Evolutionary conservation across 31 red algal species (phyloP).

Genomic region (Asparagopsis taxiformis): DNA sequence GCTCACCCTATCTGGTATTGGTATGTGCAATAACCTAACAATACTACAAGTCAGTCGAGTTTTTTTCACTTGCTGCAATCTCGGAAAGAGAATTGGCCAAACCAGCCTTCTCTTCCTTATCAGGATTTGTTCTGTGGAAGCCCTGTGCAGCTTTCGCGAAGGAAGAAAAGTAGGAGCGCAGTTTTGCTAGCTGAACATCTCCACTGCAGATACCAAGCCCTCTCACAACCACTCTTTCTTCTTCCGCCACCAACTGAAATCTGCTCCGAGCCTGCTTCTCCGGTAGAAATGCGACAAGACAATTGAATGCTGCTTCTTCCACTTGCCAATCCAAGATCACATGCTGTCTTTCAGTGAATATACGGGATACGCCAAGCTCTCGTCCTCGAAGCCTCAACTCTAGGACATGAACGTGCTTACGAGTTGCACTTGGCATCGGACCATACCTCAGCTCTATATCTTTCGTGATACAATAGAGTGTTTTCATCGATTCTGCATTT

Average conservation of each 20-base stretch:
- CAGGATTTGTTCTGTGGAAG: background rate
- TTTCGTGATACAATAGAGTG: conserved; percentile 18
- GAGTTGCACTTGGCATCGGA: conserved; percentile 38
- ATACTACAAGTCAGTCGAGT: too few relatives aligned
- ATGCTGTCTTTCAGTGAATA: conserved; percentile 77
- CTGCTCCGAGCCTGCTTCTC: conserved; percentile 43
- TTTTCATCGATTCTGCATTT: conserved; percentile 6
- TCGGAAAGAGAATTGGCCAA: background rate
- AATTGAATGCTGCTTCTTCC: conserved; percentile 40
- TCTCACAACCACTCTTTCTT: conserved; percentile 66
- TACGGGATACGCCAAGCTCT: conserved; percentile 53
- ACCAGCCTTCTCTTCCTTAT: background rate
- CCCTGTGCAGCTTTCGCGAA: conserved; percentile 41
- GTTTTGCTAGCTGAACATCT: conserved; percentile 73
- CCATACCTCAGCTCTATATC: conserved; percentile 49
- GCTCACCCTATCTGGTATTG: too few relatives aligned
- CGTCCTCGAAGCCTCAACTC: conserved; percentile 62
- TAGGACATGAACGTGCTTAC: conserved; percentile 39
- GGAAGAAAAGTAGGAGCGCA: conserved; percentile 24
- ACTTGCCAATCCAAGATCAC: conserved; percentile 79
- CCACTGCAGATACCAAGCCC: conserved; percentile 78
- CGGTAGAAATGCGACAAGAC: conserved; percentile 43
- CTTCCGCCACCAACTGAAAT: conserved; percentile 25
- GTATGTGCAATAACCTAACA: too few relatives aligned
- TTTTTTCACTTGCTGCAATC: background rate